Evolutionary conservation across 108 stramenopile genomes (phyloP).

Genomic region (Cyclotella baltica): DNA sequence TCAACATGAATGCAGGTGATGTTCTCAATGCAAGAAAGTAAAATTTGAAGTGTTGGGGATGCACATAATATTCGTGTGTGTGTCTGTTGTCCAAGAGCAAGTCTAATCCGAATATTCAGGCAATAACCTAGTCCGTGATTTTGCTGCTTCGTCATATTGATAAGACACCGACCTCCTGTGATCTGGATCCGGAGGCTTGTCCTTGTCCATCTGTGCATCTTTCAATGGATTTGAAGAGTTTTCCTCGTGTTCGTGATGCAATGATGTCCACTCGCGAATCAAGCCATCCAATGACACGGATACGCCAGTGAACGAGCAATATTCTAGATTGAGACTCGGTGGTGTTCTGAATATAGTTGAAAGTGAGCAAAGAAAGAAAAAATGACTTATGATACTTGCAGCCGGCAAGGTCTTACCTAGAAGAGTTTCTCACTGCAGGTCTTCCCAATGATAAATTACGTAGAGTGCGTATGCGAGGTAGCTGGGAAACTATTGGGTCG

Average conservation of each 20-base stretch:
- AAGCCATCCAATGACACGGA: constrained; percentile 53
- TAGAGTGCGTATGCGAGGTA: constrained; percentile 37
- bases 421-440: constrained; percentile 29
- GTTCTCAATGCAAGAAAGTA: not conserved
- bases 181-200: constrained; percentile 30
- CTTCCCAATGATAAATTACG: constrained; percentile 43
- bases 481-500: constrained; percentile 37
- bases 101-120: constrained; percentile 20
- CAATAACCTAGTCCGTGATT: constrained; percentile 26
- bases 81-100: not conserved
- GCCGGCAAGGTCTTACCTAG: constrained; percentile 22
- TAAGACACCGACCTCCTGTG: constrained; percentile 30
- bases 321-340: constrained; percentile 28
- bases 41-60: no score
- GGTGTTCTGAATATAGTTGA: constrained; percentile 11
- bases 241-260: constrained; percentile 44
- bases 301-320: constrained; percentile 18
- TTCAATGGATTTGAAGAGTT: constrained; percentile 40
- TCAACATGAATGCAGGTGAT: not conserved
- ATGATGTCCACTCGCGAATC: constrained; percentile 51
- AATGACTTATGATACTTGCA: not conserved
- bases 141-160: constrained; percentile 34
- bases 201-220: constrained; percentile 36
- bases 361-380: not conserved
- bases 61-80: not conserved